phyloP scores from a whole-genome alignment of 495 filamentous ascomycete genomes.

The Margaritispora aquatica region DNA sequence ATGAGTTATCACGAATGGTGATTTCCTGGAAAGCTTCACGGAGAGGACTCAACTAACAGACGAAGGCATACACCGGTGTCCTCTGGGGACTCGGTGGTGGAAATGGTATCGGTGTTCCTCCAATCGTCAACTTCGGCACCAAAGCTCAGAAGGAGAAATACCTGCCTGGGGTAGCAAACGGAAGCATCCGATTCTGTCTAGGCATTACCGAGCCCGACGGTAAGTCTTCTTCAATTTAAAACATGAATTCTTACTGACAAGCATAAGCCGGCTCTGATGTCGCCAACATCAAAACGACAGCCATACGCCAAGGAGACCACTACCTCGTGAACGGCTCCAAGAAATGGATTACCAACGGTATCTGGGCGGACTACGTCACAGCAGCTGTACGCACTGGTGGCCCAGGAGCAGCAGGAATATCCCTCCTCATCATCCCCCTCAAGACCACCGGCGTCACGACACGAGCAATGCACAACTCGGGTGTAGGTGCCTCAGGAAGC shows the following conservation, averaged over 20 bases:
- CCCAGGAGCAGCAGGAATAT: slow-evolving; percentile 39
- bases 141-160: slow-evolving; percentile 39
- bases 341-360: slow-evolving; percentile 54
- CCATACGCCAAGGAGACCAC: slow-evolving; percentile 35
- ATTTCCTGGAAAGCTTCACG: background rate
- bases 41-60: background rate
- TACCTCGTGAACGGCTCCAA: slow-evolving; percentile 51
- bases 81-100: slow-evolving; percentile 46
- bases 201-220: slow-evolving; percentile 50
- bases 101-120: slow-evolving; percentile 48
- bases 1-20: slow-evolving; percentile 38
- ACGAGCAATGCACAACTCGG: slow-evolving; percentile 28
- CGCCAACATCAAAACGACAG: slow-evolving; percentile 45
- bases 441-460: slow-evolving; percentile 34
- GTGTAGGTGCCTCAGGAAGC: slow-evolving; percentile 29
- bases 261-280: slow-evolving; percentile 43
- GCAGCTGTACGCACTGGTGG: slow-evolving; percentile 50
- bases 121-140: slow-evolving; percentile 45
- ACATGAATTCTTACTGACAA: background rate
- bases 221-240: background rate
- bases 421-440: slow-evolving; percentile 46
- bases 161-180: slow-evolving; percentile 42
- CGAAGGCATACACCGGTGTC: slow-evolving; percentile 35
- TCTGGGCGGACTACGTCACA: slow-evolving; percentile 49
- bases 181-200: slow-evolving; percentile 44